Percentiles rank a stretch among this genome's conserved stretches.
phyloP scores from a whole-genome alignment of 2,329 filamentous ascomycete genomes.

The Fusarium nisikadoi region DNA sequence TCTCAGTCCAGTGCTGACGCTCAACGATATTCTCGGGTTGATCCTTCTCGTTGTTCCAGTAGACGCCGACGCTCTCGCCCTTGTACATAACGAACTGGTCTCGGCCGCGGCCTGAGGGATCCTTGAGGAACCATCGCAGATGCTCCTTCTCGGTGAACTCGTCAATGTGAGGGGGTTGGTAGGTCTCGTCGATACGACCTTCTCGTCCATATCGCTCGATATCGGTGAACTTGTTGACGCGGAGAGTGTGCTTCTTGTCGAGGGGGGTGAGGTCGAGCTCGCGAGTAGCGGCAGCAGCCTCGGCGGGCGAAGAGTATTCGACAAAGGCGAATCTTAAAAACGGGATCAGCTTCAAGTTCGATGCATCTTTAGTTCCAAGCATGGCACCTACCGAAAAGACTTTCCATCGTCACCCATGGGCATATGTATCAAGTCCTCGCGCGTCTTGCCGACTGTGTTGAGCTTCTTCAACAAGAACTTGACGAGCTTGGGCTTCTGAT shows the following conservation, averaged over 20 bases:
- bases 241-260: constrained; percentile 95
- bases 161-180: constrained; percentile 82
- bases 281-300: constrained; percentile 90
- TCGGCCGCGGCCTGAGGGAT: constrained; percentile 80
- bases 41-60: constrained; percentile 98
- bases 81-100: constrained; percentile 97
- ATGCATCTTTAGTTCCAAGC: neutral
- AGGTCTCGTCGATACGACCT: constrained; percentile 92
- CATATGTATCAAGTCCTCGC: constrained; percentile 92
- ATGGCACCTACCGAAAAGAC: constrained; percentile 78
- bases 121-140: constrained; percentile 90
- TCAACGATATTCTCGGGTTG: constrained; percentile 89
- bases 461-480: constrained; percentile 97
- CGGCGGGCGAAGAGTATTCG: constrained; percentile 90
- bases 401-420: constrained; percentile 87
- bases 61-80: constrained; percentile 90
- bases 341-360: constrained; percentile 18
- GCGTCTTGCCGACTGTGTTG: constrained; percentile 83
- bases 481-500: constrained; percentile 91
- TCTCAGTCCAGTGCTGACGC: constrained; percentile 95
- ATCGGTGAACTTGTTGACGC: constrained; percentile 98
- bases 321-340: constrained; percentile 88
- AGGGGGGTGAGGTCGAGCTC: constrained; percentile 86
- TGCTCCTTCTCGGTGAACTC: constrained; percentile 94
- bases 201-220: constrained; percentile 96